These are phyloP conservation scores for Alternaria longipes DNA, from an alignment of 2,329 filamentous ascomycete species.

Conservation along the genomic window DNA sequence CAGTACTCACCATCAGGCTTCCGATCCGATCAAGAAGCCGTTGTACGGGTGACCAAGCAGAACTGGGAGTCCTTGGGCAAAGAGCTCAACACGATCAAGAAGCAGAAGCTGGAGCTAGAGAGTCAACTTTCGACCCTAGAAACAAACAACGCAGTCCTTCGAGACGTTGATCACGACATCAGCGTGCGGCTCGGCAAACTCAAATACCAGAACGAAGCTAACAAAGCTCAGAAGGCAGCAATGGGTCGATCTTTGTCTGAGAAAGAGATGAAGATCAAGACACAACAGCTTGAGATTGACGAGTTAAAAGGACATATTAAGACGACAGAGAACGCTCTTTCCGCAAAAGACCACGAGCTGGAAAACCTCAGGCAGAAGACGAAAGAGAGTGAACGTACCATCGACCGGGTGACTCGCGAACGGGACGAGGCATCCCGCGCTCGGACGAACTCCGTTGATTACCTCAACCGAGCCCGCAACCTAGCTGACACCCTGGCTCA, in stretches of 20 bases:
- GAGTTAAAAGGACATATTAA: constrained; percentile 14
- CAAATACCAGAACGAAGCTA: constrained; percentile 27
- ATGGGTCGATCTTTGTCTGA: constrained; percentile 30
- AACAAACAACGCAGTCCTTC: background rate
- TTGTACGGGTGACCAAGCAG: constrained; percentile 18
- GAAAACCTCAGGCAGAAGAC: background rate
- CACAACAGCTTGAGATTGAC: constrained; percentile 25
- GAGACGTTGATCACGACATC: constrained; percentile 4
- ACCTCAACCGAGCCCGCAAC: constrained; percentile 9
- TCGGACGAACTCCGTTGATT: constrained; percentile 1
- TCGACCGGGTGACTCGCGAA: constrained; percentile 4
- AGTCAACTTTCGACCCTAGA: background rate
- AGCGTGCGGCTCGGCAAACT: constrained; percentile 22
- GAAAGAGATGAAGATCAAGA: constrained; percentile 27
- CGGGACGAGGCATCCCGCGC: constrained; percentile 9
- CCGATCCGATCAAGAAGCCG: background rate
- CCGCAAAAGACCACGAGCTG: constrained; percentile 1
- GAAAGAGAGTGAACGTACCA: background rate
- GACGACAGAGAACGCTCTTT: constrained; percentile 14
- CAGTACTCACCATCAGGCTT: background rate
- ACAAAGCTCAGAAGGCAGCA: constrained; percentile 25
- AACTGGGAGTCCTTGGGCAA: constrained; percentile 12
- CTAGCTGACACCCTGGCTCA: constrained; percentile 18
- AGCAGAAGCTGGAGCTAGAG: constrained; percentile 17
- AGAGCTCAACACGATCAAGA: constrained; percentile 2